These are phyloP conservation scores for Secale cereale DNA, from an alignment of 176 grass and related monocot species.

Conservation along the genomic window DNA sequence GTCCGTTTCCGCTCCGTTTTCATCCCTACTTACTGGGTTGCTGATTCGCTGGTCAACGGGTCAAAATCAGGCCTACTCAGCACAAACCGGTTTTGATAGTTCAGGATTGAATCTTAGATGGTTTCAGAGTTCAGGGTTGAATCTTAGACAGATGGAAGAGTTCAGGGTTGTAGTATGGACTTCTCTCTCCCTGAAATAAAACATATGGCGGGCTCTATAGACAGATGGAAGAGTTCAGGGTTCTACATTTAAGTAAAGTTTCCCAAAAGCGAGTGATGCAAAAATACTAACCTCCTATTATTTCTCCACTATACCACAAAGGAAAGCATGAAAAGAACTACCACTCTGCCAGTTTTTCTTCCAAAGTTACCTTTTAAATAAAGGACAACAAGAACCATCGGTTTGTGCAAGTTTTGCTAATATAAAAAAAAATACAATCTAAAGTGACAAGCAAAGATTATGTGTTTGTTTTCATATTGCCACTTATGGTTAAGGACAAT, in stretches of 20 bases:
- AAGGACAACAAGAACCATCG: neutral
- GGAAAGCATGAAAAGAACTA: slow-evolving; percentile 20
- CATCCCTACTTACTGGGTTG: no score
- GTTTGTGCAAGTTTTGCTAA: neutral
- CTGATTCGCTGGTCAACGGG: no score
- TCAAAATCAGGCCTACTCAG: no score
- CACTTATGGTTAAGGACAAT: neutral
- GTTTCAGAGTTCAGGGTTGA: no score
- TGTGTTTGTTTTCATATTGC: neutral
- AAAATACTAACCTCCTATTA: neutral
- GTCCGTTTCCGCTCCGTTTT: no score
- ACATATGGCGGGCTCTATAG: neutral
- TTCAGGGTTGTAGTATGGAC: no score
- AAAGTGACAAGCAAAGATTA: neutral
- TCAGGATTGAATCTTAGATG: no score
- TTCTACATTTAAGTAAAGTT: neutral
- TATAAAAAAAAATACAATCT: neutral
- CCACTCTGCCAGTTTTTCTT: neutral
- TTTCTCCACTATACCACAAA: neutral
- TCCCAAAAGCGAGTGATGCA: neutral
- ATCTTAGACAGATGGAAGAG: no score
- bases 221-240: no score
- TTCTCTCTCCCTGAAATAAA: neutral
- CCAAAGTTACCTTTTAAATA: neutral
- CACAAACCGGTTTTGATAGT: no score